A percentile compares a stretch with the other conserved stretches of the same genome.
phyloP scores from a whole-genome alignment of 164 flowering plant species.

The Malania oleifera region DNA sequence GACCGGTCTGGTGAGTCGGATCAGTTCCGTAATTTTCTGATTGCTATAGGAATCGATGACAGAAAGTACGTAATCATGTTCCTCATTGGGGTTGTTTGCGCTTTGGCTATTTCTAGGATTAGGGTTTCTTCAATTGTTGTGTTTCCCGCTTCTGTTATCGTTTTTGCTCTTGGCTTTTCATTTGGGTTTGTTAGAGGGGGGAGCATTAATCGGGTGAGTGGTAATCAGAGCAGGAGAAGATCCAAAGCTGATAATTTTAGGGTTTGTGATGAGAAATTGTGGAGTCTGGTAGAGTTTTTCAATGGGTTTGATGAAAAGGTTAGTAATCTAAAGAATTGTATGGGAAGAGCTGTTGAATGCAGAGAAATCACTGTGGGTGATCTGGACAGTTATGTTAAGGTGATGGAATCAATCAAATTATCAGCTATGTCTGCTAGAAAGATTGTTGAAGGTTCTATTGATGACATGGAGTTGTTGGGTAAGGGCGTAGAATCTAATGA shows the following conservation, averaged over 20 bases:
- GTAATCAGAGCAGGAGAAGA: slow-evolving; percentile 23
- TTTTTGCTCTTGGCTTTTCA: slow-evolving; percentile 68
- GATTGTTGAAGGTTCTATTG: slow-evolving; percentile 26
- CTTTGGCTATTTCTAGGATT: slow-evolving; percentile 65
- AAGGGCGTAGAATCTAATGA: slow-evolving; percentile 10
- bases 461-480: slow-evolving; percentile 7
- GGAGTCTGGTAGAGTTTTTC: slow-evolving; percentile 32
- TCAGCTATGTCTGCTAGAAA: slow-evolving; percentile 29
- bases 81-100: slow-evolving; percentile 61
- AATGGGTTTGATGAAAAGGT: slow-evolving; percentile 38
- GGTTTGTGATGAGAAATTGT: slow-evolving; percentile 37
- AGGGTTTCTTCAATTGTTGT: slow-evolving; percentile 54
- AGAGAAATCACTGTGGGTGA: slow-evolving; percentile 35
- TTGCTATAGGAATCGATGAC: slow-evolving; percentile 60
- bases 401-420: slow-evolving; percentile 30
- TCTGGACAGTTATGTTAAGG: slow-evolving; percentile 35
- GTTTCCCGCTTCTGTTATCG: slow-evolving; percentile 63
- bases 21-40: slow-evolving; percentile 39
- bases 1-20: slow-evolving; percentile 43
- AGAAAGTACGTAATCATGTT: slow-evolving; percentile 53
- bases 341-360: slow-evolving; percentile 33
- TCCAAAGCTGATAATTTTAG: slow-evolving; percentile 32
- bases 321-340: slow-evolving; percentile 31
- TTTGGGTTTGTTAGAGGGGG: slow-evolving; percentile 59
- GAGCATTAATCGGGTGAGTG: slow-evolving; percentile 15